These are phyloP conservation scores for Xylaria castorea DNA, from an alignment of 495 filamentous ascomycete species.

Conservation along the genomic window DNA sequence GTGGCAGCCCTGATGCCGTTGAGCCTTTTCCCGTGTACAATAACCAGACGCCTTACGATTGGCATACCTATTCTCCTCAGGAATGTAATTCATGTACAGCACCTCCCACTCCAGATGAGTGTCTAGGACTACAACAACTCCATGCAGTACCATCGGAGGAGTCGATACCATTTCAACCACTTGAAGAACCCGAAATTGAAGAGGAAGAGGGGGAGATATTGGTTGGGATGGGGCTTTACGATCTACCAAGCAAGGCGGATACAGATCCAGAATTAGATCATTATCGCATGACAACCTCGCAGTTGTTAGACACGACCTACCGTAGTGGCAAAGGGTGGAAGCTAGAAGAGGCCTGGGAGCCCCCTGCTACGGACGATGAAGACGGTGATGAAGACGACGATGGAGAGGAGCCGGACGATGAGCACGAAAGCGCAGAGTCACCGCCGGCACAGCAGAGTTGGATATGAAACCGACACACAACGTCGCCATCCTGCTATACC, in stretches of 20 bases:
- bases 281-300: constrained; percentile 57
- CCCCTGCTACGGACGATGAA: constrained; percentile 66
- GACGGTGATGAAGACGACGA: constrained; percentile 61
- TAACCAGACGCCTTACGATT: constrained; percentile 40
- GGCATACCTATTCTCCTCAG: constrained; percentile 49
- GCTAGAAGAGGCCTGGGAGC: constrained; percentile 82
- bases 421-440: constrained; percentile 32
- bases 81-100: constrained; percentile 50
- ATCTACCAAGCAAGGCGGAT: constrained; percentile 61
- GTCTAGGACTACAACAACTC: constrained; percentile 57
- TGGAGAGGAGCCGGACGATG: constrained; percentile 44
- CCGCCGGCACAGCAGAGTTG: constrained; percentile 38
- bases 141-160: constrained; percentile 53
- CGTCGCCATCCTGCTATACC: constrained; percentile 6
- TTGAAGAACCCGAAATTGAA: constrained; percentile 51
- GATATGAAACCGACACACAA: constrained; percentile 32
- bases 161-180: constrained; percentile 50
- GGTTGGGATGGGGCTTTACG: constrained; percentile 85
- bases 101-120: constrained; percentile 68
- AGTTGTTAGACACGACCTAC: constrained; percentile 51
- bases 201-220: constrained; percentile 70
- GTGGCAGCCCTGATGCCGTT: constrained; percentile 22
- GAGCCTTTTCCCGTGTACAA: constrained; percentile 35
- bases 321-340: constrained; percentile 75
- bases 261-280: constrained; percentile 48